Conservation (phyloP, 169 alveolate species). For the Hepatocystis sp. region DNA sequence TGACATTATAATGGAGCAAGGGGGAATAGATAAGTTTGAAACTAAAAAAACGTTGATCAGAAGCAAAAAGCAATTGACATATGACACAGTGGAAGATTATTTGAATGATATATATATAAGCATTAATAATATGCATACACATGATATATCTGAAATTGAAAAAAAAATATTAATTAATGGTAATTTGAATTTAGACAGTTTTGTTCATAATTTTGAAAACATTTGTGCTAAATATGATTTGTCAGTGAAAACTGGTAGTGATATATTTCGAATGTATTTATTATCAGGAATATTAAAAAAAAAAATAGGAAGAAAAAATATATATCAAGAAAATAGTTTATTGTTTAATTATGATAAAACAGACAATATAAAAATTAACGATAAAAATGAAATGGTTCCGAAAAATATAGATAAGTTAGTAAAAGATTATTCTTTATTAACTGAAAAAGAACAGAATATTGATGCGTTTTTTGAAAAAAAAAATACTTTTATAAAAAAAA, state of each 20-base stretch:
- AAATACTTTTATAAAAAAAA: background rate
- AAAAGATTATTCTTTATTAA: background rate
- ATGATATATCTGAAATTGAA: conserved; percentile 6
- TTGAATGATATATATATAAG: conserved; percentile 28
- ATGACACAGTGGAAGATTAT: conserved; percentile 45
- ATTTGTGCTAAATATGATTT: conserved; percentile 13
- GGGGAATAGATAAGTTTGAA: conserved; percentile 9
- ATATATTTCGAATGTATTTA: conserved; percentile 41
- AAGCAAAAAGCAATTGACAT: conserved; percentile 24
- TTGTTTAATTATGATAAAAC: conserved; percentile 19
- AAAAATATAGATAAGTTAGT: conserved; percentile 13
- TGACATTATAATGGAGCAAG: background rate
- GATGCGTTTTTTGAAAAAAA: conserved; percentile 1
- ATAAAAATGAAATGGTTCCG: conserved; percentile 7
- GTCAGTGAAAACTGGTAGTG: conserved; percentile 44
- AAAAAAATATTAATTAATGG: conserved; percentile 36
- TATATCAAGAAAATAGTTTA: conserved; percentile 14
- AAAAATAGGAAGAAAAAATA: conserved; percentile 38
- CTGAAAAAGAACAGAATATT: background rate
- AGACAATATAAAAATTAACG: background rate
- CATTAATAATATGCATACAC: background rate
- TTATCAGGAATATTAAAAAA: conserved; percentile 42
- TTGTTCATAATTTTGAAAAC: conserved; percentile 23
- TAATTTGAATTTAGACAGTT: background rate
- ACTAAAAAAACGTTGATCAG: conserved; percentile 19